Percentiles rank a stretch among this genome's conserved stretches.
phyloP scores from a whole-genome alignment of 768 basidiomycete species.

The Crassisporium funariophilum region DNA sequence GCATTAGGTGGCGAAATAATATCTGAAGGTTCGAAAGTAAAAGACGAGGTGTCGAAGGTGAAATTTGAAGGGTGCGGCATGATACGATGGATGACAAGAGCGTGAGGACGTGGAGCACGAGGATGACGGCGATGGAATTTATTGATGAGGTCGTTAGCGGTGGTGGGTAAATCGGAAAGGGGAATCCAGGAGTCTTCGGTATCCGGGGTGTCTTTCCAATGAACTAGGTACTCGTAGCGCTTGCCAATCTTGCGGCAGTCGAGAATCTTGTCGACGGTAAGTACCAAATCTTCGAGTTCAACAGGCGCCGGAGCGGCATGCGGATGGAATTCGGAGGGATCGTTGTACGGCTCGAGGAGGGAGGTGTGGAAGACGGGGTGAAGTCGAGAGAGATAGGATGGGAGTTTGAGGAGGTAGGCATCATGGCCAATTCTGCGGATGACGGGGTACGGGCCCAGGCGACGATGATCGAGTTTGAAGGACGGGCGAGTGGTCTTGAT shows the following conservation, averaged over 20 bases:
- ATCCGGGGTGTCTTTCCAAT: slow-evolving; percentile 24
- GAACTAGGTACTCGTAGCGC: slow-evolving; percentile 38
- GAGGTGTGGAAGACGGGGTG: slow-evolving; percentile 43
- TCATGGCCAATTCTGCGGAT: slow-evolving; percentile 16
- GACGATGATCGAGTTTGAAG: slow-evolving; percentile 37
- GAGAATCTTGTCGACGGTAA: slow-evolving; percentile 25
- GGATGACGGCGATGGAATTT: slow-evolving; percentile 36
- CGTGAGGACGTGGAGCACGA: no score
- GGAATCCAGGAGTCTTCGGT: slow-evolving; percentile 38
- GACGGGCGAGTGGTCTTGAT: slow-evolving; percentile 43
- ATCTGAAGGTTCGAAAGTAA: no score
- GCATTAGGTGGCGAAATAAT: no score
- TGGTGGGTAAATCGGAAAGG: slow-evolving; percentile 34
- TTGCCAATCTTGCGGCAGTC: slow-evolving; percentile 35
- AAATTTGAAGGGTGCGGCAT: no score
- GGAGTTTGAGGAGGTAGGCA: slow-evolving; percentile 33
- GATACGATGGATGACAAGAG: no score
- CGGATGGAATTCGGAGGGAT: slow-evolving; percentile 34
- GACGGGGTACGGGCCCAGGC: slow-evolving; percentile 22
- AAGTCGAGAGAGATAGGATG: slow-evolving; percentile 32
- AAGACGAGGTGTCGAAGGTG: no score
- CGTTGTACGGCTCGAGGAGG: slow-evolving; percentile 34
- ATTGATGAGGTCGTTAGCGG: slow-evolving; percentile 31
- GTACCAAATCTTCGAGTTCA: slow-evolving; percentile 19
- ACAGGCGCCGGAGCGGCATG: slow-evolving; percentile 25